Conservation (phyloP, 164 flowering plant species). For the Nymphaea thermarum region DNA sequence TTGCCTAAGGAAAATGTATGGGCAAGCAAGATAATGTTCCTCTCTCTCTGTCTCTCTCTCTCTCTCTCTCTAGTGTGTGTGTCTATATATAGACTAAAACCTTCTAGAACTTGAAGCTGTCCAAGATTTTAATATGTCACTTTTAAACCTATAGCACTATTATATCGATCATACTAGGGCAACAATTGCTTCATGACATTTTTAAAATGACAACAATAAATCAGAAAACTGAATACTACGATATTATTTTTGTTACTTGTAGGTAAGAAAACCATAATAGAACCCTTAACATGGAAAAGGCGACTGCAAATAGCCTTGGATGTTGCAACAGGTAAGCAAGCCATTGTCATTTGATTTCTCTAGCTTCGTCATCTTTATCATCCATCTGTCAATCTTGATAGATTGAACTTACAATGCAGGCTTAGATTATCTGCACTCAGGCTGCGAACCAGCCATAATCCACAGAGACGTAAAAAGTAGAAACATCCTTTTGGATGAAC, state of each 20-base stretch:
- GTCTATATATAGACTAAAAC: too few species aligned
- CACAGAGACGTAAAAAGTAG: not conserved
- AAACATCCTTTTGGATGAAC: not conserved
- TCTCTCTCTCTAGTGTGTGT: too few species aligned
- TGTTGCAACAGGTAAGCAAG: conserved; percentile 26
- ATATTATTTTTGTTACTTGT: not conserved
- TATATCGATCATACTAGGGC: too few species aligned
- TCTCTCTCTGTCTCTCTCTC: too few species aligned
- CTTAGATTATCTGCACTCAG: not conserved
- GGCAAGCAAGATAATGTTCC: too few species aligned
- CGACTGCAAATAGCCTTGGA: conserved; percentile 27
- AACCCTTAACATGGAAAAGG: not conserved
- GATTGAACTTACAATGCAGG: not conserved
- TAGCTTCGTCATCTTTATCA: not conserved
- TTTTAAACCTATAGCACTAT: too few species aligned
- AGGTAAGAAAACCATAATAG: not conserved
- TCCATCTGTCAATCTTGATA: not conserved
- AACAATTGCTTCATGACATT: too few species aligned
- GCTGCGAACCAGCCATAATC: not conserved
- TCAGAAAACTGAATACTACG: too few species aligned
- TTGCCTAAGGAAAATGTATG: too few species aligned
- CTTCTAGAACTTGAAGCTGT: too few species aligned
- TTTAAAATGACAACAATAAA: too few species aligned
- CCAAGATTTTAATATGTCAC: too few species aligned
- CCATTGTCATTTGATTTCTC: not conserved